Evolutionary conservation across 345 rosid genomes (phyloP), one percentile per base, ranked within the genome.

Genomic region (Arabis alpina): DNA sequence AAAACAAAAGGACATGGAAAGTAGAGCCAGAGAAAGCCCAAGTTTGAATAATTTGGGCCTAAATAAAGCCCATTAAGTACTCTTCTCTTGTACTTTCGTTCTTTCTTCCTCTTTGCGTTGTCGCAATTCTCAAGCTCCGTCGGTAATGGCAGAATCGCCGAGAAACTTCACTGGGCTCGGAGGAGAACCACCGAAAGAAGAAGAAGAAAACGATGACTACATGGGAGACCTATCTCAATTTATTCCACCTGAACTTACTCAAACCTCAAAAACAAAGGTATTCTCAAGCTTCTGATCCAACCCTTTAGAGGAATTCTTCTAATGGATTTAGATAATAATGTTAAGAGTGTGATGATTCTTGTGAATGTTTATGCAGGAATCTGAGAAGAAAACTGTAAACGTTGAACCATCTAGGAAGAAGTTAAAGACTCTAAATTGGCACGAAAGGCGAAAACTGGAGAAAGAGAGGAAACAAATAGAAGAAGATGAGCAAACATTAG

Each of bases 181-280:
- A 55, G 45, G 52, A 0, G 44, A 54, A 75, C 30, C 53, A 61
- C 14, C 74, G 28, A 64, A 72, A 40, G 82, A 68, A 24, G 87
- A 73, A 16, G 10, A 68, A 19, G 87, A 73, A 16, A 1, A 83
- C 0, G 96, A 86, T 39, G 98, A 91, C 76, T 93, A 91, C 88
- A 91, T 91, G 97, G 97, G 91, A 19, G 95, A 94, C 76, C 83
- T 94, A 15, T 84, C 96, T 61, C 83, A 72, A 11, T 92, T 91
- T 60, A 72, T 94, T 62, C 87, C 92, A 48, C 79, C 82, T 0
- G 89, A 86, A 42, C 74, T 73, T 15, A 61, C 82, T 0, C 77
- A 57, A 2, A 61, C 85, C 15, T 53, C 92, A 11, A 85, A 72
- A 64, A 61, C 79, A 43, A 75, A 75, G 74, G 78, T 75, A 68